Percentiles rank a stretch among this genome's conserved stretches.
Evolutionary conservation across 192 early-diverging fungal species (phyloP).

Genomic region (Rhizophagus clarus): DNA sequence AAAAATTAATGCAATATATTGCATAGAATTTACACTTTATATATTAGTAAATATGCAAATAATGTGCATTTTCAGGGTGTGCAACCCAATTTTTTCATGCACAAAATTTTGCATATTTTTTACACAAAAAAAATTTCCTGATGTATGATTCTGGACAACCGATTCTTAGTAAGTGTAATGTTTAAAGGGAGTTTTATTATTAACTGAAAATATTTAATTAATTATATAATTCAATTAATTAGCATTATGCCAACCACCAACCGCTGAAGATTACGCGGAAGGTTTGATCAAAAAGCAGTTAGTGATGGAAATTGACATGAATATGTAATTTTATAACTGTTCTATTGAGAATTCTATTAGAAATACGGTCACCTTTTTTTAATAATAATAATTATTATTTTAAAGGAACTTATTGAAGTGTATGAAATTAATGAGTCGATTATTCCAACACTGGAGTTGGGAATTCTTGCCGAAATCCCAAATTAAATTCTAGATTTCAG

Average conservation of each 20-base stretch:
- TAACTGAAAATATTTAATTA: not conserved
- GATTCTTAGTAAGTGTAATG: conserved; percentile 44
- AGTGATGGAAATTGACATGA: conserved; percentile 71
- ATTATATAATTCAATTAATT: not conserved
- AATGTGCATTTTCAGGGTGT: too few relatives aligned
- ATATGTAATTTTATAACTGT: conserved; percentile 52
- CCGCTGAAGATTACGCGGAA: conserved; percentile 63
- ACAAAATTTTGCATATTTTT: too few relatives aligned
- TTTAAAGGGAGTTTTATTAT: conserved; percentile 29
- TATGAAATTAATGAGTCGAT: conserved; percentile 61
- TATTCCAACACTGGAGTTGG: too few relatives aligned
- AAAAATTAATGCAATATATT: too few relatives aligned
- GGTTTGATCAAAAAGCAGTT: conserved; percentile 78
- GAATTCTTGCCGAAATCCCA: too few relatives aligned
- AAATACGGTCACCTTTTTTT: not conserved
- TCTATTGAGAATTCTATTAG: not conserved
- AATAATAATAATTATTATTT: not conserved
- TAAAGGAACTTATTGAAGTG: conserved; percentile 65
- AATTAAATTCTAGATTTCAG: too few relatives aligned
- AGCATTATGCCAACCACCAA: conserved; percentile 65
- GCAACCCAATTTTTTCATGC: too few relatives aligned
- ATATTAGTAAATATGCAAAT: too few relatives aligned
- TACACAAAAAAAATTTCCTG: too few relatives aligned
- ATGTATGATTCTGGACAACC: too few relatives aligned
- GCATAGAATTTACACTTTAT: too few relatives aligned